Percentiles rank a stretch among this genome's conserved stretches.
Evolutionary conservation across 768 basidiomycete species (phyloP).

Genomic region (Lactarius quietus): DNA sequence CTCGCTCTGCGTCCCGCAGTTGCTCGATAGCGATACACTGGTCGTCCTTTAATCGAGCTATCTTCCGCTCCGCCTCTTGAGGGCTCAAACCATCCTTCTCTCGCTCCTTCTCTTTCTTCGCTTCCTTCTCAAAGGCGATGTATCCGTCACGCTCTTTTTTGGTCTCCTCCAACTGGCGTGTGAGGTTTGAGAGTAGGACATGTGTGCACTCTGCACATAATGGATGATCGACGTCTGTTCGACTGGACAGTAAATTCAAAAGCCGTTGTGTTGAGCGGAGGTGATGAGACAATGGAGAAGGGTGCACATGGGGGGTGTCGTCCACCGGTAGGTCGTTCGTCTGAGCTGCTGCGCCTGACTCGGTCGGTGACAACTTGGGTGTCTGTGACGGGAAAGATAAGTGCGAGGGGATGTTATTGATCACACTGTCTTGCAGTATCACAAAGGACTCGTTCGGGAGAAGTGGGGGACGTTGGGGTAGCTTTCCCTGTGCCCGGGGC

Average conservation of each 20-base stretch:
- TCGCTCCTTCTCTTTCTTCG: conserved; percentile 75
- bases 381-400: conserved; percentile 40
- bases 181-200: conserved; percentile 68
- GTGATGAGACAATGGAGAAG: conserved; percentile 74
- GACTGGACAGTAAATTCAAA: conserved; percentile 71
- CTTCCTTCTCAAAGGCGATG: conserved; percentile 87
- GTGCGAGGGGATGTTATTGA: conserved; percentile 63
- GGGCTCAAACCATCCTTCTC: conserved; percentile 56
- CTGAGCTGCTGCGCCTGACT: conserved; percentile 35
- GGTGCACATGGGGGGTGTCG: conserved; percentile 54
- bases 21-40: conserved; percentile 69
- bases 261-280: conserved; percentile 70
- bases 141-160: conserved; percentile 92
- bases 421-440: conserved; percentile 78
- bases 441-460: conserved; percentile 89
- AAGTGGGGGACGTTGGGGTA: conserved; percentile 48
- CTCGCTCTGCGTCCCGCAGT: conserved; percentile 69
- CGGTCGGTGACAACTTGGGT: conserved; percentile 43
- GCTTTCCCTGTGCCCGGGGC: conserved; percentile 57
- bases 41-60: conserved; percentile 66
- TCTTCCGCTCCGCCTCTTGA: conserved; percentile 68
- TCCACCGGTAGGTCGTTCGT: conserved; percentile 37
- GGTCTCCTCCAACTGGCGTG: conserved; percentile 82
- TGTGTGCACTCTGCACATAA: conserved; percentile 94
- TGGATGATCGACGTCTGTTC: conserved; percentile 86